Evolutionary conservation across 208 protist genomes (phyloP), one percentile per base, ranked within the genome.

Genomic region (Acanthamoeba lenticulata): DNA sequence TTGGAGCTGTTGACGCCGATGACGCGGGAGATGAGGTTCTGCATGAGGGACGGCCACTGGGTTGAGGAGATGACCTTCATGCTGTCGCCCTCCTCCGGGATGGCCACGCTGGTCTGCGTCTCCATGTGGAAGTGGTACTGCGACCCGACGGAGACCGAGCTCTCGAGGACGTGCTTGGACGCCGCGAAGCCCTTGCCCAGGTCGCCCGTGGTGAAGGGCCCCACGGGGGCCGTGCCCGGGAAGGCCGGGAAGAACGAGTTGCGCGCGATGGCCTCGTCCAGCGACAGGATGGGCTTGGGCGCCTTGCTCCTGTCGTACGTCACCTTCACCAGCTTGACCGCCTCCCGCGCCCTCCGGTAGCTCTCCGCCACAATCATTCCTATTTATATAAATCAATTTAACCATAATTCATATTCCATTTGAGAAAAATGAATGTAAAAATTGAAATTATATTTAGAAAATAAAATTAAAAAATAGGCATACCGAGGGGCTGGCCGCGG

Each of bases 81-180:
- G 15, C 21, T 34, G 5, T 74, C 32, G 15, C 88, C 88, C 32
- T 95, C 94, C 42, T 93, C 55, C 24, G 88, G 90, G 19, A 94
- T 90, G 65, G 74, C 55, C 40, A 90, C 40, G 34, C n/a, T 57
- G 24, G 74, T 44, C 55, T 94, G 90, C 32, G 72, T 81, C 90
- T 94, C 90, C 65, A 94, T 94, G 49, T 94, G 62, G 55, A 94
- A 94, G 42, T 94, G 90, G n/a, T 94, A 36, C 77, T 94, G 90
- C 27, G 62, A 69, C n/a, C 90, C 65, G 32, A 94, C 9, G 47
- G 62, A 92, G 44, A 27, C 15, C 34, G 45, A 81, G 11, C 34
- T 85, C 79, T 88, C 13, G 47, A 88, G 40, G 17, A 88, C 47
- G 29, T 44, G 34, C 40, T 88, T 55, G n/a, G 79, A 88, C 40